Base-by-base conservation (phyloP, 78 protist genomes). In the Diacronema lutheri region DNA sequence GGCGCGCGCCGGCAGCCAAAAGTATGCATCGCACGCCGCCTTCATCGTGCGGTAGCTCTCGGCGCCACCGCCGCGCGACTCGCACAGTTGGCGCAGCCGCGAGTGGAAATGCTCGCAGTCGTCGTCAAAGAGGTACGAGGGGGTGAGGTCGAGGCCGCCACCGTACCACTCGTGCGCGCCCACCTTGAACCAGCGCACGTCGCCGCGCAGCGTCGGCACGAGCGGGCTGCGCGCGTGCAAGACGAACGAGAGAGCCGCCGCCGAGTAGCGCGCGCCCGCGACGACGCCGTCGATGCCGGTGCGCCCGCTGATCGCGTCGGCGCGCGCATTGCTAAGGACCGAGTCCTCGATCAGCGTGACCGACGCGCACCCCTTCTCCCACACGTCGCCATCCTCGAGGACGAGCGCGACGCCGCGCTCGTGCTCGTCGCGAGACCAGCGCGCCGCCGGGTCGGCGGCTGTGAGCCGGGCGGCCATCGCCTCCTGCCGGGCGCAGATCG, bases 61-160 rank as follows among this genome's bases (percentile, higher is more conserved):
- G 50, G 16, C 16, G 66, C 46, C 61, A 1, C 6, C 10, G 55
- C 1, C 35, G 82, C 56, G 65, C 10, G 33, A 1, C 26, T 7
- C 65, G 33, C 65, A 56, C 37, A 46, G 82, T 1, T 6, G 46
- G 12, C 26, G 23, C 25, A 55, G 65, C 11, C 0, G 16, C 16
- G 26, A 4, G 65, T 76, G 82, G 44, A 76, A 76, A 33, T n/a
- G 21, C 20, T 1, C 29, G 65, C 35, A 7, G n/a, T 76, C 82
- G 5, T 46, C 82, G 26, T 55, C 82, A 0, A 16, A 19, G 0
- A 76, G 21, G 44, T 76, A 76, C 2, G 41, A 0, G 33, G 82
- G 82, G 41, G 82, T 76, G 33, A 76, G 65, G 65, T 76, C 82
- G 46, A 33, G 14, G n/a, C 82, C 82, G 25, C 82, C 82, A 0